Evolutionary conservation across 2,329 filamentous ascomycete species (phyloP).

Genomic region (Mycosphaerelloides madeirae): DNA sequence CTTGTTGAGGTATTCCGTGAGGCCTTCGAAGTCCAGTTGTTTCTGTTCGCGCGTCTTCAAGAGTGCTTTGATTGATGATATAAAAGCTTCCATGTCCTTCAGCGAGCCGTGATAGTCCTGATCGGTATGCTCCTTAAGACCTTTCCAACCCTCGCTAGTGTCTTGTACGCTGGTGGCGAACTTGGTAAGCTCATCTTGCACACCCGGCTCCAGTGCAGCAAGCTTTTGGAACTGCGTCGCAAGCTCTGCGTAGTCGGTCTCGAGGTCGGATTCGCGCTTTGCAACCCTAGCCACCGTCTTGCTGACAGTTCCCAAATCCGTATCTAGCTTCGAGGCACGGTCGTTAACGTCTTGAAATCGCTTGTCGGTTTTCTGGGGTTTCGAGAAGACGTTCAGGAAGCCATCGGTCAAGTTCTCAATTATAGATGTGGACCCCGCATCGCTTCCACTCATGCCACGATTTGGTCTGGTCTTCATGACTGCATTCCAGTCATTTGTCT

Average conservation of each 20-base stretch:
- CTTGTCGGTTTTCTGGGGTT: conserved; percentile 90
- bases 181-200: conserved; percentile 74
- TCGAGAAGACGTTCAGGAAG: conserved; percentile 95
- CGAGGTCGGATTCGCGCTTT: conserved; percentile 79
- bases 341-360: conserved; percentile 93
- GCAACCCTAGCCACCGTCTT: conserved; percentile 92
- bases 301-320: conserved; percentile 87
- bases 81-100: conserved; percentile 94
- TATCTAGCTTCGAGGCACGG: conserved; percentile 86
- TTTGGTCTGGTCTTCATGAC: conserved; percentile 78
- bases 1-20: conserved; percentile 93
- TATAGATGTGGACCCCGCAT: conserved; percentile 58
- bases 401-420: conserved; percentile 95
- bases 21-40: conserved; percentile 92
- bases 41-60: conserved; percentile 95
- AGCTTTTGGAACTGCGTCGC: conserved; percentile 94
- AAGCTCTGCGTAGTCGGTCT: conserved; percentile 81
- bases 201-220: conserved; percentile 78
- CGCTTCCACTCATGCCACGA: conserved; percentile 49
- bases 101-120: conserved; percentile 91
- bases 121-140: conserved; percentile 85
- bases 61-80: conserved; percentile 76
- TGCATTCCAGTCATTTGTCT: conserved; percentile 92
- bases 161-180: conserved; percentile 86
- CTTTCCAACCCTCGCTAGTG: conserved; percentile 70